Conservation (phyloP, 306 rosid genomes). For the Oxytropis ochrocephala region DNA sequence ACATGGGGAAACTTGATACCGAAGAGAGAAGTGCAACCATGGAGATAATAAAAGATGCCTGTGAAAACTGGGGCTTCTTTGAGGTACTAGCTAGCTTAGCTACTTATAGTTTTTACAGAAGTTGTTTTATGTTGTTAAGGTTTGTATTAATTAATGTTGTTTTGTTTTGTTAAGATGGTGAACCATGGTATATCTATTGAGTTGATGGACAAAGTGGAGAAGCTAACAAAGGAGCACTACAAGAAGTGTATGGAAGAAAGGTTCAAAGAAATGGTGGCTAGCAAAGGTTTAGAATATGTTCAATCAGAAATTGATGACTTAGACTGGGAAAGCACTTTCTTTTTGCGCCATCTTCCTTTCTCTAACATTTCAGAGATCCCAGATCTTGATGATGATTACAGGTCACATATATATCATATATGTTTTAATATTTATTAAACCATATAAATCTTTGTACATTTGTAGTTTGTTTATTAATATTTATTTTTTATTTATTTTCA, state of each 20-base stretch:
- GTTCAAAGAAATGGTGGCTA: constrained; percentile 75
- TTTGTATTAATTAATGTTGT: not conserved
- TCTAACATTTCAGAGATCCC: constrained; percentile 67
- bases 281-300: constrained; percentile 55
- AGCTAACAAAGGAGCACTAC: constrained; percentile 86
- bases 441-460: not conserved
- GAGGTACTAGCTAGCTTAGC: constrained; percentile 42
- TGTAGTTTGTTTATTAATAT: not conserved
- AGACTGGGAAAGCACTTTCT: constrained; percentile 98
- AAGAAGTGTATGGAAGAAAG: constrained; percentile 69
- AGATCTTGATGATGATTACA: constrained; percentile 61
- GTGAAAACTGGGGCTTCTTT: constrained; percentile 97
- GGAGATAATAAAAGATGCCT: constrained; percentile 73
- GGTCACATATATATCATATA: constrained; percentile 23
- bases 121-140: not conserved
- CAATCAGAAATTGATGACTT: constrained; percentile 56
- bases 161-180: constrained; percentile 44
- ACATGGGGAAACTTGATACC: constrained; percentile 65
- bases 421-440: not conserved
- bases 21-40: constrained; percentile 54
- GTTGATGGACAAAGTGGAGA: constrained; percentile 81
- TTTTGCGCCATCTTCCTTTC: constrained; percentile 72
- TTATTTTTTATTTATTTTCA: not conserved
- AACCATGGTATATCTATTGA: constrained; percentile 80
- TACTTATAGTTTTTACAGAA: not conserved